Evolutionary conservation across 495 filamentous ascomycete species (phyloP), one percentile per base, ranked within the genome.

Genomic region (Daldinia decipiens): DNA sequence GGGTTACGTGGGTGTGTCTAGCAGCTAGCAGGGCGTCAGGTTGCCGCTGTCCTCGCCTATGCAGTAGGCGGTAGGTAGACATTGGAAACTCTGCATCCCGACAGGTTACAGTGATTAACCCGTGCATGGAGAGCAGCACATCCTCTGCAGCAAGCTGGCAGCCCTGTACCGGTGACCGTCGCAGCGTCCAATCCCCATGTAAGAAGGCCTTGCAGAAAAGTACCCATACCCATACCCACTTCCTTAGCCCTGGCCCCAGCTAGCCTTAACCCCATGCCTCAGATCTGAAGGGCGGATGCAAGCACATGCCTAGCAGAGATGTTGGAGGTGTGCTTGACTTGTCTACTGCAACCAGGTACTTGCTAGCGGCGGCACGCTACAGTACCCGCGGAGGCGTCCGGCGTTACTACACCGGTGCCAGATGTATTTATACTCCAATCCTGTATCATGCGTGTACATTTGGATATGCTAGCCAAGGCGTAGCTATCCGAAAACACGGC

Each of bases 191-290:
- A 45, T 34, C 52, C 32, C 31, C 60, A 43, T 58, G 34, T 19
- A 21, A 19, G n/a, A n/a, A 59, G 45, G 64, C 65, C 56, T 73
- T 68, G 65, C 70, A 65, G 61, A 53, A 40, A 68, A 62, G 24
- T 73, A 65, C 60, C 64, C 65, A 68, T 73, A 66, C 65, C 70
- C 60, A 68, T 62, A 62, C 65, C 70, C 65, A 63, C 43, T 47
- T 47, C 43, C 43, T 47, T 47, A 31, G 62, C 60, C 56, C 64
- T 32, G 39, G 21, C 51, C 60, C 43, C 51, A 19, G 45, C 54
- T 54, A 29, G n/a, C 53, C 59, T 59, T 55, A 36, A 65, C 50
- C 57, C 65, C 65, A 55, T 68, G 40, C 65, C 58, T 68, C 40
- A 73, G 61, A 68, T 73, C 65, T 68, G 32, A 55, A 62, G 34